phyloP scores from a whole-genome alignment of 2,329 filamentous ascomycete genomes.

The Esteya vermicola region DNA sequence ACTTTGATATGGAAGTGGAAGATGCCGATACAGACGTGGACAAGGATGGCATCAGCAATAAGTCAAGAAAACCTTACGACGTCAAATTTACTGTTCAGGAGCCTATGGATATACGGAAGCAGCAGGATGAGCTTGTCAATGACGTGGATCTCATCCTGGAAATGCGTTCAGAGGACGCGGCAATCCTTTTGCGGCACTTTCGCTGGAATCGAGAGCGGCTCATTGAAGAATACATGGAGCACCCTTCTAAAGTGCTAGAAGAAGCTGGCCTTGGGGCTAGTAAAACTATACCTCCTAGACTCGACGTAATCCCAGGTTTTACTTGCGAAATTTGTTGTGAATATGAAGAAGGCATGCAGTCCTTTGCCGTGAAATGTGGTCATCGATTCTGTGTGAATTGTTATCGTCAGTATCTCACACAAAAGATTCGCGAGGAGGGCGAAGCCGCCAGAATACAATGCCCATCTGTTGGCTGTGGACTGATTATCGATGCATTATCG shows the following conservation, averaged over 20 bases:
- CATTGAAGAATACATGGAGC: conserved; percentile 94
- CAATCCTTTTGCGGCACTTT: conserved; percentile 77
- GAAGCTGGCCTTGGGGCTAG: conserved; percentile 65
- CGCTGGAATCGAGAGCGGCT: conserved; percentile 94
- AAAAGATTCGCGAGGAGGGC: conserved; percentile 91
- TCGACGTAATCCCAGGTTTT: conserved; percentile 63
- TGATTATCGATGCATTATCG: conserved; percentile 82
- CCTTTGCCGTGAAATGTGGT: conserved; percentile 88
- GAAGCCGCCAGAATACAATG: conserved; percentile 93
- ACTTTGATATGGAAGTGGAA: conserved; percentile 39
- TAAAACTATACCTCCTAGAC: conserved; percentile 45
- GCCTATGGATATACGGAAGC: conserved; percentile 66
- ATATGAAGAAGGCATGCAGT: conserved; percentile 60
- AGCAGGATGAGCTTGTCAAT: conserved; percentile 74
- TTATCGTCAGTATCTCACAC: conserved; percentile 77
- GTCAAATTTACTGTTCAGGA: conserved; percentile 72
- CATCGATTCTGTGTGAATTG: conserved; percentile 90
- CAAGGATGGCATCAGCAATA: conserved; percentile 50
- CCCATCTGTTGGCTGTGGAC: conserved; percentile 72
- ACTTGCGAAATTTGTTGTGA: conserved; percentile 94
- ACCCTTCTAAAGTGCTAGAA: conserved; percentile 64
- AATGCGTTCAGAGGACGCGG: conserved; percentile 75
- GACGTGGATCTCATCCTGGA: conserved; percentile 88
- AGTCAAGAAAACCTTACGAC: conserved; percentile 63
- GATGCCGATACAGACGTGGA: conserved; percentile 37